Percentiles rank a stretch among this genome's conserved stretches.
These are phyloP conservation scores for Cucumis variabilis DNA, from an alignment of 331 rosid genomes.

Conservation along the genomic window DNA sequence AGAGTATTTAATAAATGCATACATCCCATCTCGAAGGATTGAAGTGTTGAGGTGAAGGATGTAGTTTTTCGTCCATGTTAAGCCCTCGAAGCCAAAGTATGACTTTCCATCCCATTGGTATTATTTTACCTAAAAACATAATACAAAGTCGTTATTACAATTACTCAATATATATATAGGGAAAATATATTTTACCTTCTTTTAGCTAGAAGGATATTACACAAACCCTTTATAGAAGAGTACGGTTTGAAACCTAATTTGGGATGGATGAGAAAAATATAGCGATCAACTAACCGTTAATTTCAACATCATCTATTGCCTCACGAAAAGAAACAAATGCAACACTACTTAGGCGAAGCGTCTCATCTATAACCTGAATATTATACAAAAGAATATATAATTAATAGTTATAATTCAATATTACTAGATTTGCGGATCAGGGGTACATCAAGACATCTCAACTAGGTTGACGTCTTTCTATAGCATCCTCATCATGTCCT, in stretches of 20 bases:
- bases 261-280: no score
- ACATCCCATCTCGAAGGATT: conserved; percentile 79
- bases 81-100: conserved; percentile 56
- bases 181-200: no score
- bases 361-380: conserved; percentile 62
- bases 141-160: neutral
- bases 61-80: conserved; percentile 60
- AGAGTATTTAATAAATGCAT: conserved; percentile 19
- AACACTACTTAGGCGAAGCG: conserved; percentile 46
- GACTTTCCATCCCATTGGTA: conserved; percentile 70
- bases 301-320: conserved; percentile 50
- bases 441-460: no score
- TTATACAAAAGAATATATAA: no score
- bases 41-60: conserved; percentile 47
- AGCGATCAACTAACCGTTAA: conserved; percentile 47
- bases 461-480: no score
- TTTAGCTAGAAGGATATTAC: no score
- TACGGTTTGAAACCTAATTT: no score
- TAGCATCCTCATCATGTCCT: no score
- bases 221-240: no score
- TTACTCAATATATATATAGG: neutral
- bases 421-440: no score
- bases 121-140: conserved; percentile 45
- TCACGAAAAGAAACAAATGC: conserved; percentile 47
- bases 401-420: no score